Evolutionary conservation across 2,329 filamentous ascomycete species (phyloP), one percentile per base, ranked within the genome.

Genomic region (Aspergillus sp.): DNA sequence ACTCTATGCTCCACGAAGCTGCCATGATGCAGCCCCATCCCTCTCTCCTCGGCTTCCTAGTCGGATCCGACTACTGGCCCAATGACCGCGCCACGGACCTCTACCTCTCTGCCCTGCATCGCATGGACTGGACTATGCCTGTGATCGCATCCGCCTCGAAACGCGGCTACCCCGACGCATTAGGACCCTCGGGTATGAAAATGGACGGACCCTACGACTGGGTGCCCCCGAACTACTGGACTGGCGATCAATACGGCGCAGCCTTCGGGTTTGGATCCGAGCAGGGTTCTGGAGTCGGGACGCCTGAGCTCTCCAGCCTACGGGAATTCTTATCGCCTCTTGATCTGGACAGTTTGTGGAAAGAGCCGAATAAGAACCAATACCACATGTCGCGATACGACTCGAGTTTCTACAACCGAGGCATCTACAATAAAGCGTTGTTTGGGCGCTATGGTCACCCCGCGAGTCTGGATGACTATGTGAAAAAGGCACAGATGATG

Each of bases 121-220:
- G 72, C 0, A 78, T 80, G 29, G 78, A 85, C 65, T 89, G 85
- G 85, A 74, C 83, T 26, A 77, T 75, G 2, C 85, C 86, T 0
- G 78, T 88, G 45, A 78, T 88, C 45, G 77, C 83, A 0, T 85
- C 85, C 0, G 86, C 85, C 0, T 79, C 80, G 2, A 83, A 84
- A 65, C 77, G 81, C 10, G 84, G 85, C 1, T 85, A 77, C 56
- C 82, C 85, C 0, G 63, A 78, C 9, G 68, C 76, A 1, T 75
- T 88, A 0, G 84, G 83, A 0, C 82, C 83, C 0, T 82, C 82
- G 0, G 86, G 86, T 0, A 83, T 89, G 81, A 88, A 87, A 66
- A 89, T 89, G 86, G 80, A 83, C 0, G 86, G 86, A 0, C 86
- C 86, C 0, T 89, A 89, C 63, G 86, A 88, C 66, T 89, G 85